Conservation (phyloP, 768 basidiomycete genomes). For the Russula emetica region DNA sequence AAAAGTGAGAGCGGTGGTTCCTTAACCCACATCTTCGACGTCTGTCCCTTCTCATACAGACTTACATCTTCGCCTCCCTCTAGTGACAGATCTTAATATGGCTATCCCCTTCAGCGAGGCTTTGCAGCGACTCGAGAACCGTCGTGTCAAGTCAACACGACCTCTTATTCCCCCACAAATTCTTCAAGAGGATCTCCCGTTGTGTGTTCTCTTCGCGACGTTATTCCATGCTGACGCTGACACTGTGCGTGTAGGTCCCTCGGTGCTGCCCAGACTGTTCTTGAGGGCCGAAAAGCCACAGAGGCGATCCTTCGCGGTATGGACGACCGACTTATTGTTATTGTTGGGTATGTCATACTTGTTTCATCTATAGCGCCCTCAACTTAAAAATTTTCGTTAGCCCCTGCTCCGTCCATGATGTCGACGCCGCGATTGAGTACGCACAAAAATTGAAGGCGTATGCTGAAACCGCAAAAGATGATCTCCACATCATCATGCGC, state of each 20-base stretch:
- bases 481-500: constrained; percentile 93
- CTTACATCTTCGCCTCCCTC: constrained; percentile 18
- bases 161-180: constrained; percentile 95
- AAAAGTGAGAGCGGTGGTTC: constrained; percentile 19
- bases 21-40: constrained; percentile 6
- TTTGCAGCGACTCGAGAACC: constrained; percentile 76
- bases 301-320: constrained; percentile 79
- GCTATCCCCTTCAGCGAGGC: constrained; percentile 76
- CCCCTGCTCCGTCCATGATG: constrained; percentile 93
- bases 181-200: constrained; percentile 86
- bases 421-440: constrained; percentile 82
- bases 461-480: constrained; percentile 73
- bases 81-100: constrained; percentile 54
- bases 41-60: constrained; percentile 1
- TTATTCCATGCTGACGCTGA: constrained; percentile 27
- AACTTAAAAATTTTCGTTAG: constrained; percentile 36
- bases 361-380: constrained; percentile 1
- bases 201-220: constrained; percentile 45
- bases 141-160: constrained; percentile 78
- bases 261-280: constrained; percentile 78
- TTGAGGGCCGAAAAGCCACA: constrained; percentile 74
- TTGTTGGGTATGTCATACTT: constrained; percentile 64
- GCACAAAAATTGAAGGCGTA: constrained; percentile 75
- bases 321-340: constrained; percentile 90
- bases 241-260: constrained; percentile 50